Evolutionary conservation across 2,329 filamentous ascomycete genomes (phyloP), one percentile per base, ranked within the genome.

Genomic region (Monosporascus sp.): DNA sequence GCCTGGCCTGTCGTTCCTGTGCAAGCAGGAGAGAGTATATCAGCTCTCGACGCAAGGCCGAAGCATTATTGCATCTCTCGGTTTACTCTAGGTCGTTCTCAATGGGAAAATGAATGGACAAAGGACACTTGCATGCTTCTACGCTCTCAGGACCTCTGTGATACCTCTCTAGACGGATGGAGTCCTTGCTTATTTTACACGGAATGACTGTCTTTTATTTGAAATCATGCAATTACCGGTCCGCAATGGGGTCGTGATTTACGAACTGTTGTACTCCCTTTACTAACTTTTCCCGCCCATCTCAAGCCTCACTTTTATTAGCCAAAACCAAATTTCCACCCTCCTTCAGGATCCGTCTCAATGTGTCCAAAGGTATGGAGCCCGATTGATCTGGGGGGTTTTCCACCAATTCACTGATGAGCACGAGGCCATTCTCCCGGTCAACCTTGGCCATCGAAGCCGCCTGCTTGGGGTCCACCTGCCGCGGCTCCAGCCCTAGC

Each of bases 351-450:
- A 84, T 63, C 49, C 72, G 70, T 52, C 76, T 72, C 53, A 84
- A 73, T n/a, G 72, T 62, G 15, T 59, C 65, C 46, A 66, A 65
- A 27, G 72, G 70, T 54, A 68, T 63, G 2, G 71, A 58, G 1
- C 74, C 65, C 58, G 83, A 61, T 6, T 72, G 68, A 1, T 68
- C 64, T 0, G 72, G 68, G 18, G 72, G 70, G 45, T 71, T 72
- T 60, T 73, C 75, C 41, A 83, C 60, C 50, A 87, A 60, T 65
- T 84, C 78, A 2, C 75, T 75, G 3, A 83, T 73, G 52, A 87
- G 65, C 1, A 86, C 79, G 22, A 87, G 67, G 0, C 75, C 81
- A 55, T 87, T 87, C 64, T 85, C 82, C 8, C 81, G 73, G 59
- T 86, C 82, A 6, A 81, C 71, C 54, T 73, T 73, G 1, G 70